phyloP scores from a whole-genome alignment of 1,284 basidiomycete genomes.

The Apiotrichum laibachii region DNA sequence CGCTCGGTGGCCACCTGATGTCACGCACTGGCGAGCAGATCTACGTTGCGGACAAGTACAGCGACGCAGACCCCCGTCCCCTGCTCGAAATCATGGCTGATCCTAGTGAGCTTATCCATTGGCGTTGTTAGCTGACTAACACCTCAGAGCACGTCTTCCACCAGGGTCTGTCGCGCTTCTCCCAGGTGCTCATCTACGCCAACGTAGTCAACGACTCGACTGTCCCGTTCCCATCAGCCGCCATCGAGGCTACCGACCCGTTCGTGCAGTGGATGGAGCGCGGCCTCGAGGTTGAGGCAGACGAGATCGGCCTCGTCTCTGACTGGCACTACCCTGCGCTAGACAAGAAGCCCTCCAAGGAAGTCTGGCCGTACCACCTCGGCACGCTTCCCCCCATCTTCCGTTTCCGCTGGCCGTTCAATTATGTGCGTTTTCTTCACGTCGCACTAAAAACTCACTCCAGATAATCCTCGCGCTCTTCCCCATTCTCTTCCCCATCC shows the following conservation, averaged over 20 bases:
- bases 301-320: conserved; percentile 29
- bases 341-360: conserved; percentile 17
- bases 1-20: conserved; percentile 69
- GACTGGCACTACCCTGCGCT: conserved; percentile 8
- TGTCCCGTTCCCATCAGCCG: conserved; percentile 76
- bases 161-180: conserved; percentile 68
- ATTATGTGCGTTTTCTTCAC: conserved; percentile 58
- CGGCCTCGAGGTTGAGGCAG: conserved; percentile 63
- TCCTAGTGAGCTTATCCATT: conserved; percentile 63
- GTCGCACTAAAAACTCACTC: conserved; percentile 4
- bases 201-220: conserved; percentile 77
- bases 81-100: conserved; percentile 82
- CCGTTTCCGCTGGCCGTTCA: conserved; percentile 66
- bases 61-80: conserved; percentile 61
- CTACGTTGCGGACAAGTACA: conserved; percentile 71
- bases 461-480: conserved; percentile 64
- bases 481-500: conserved; percentile 54
- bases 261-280: conserved; percentile 62
- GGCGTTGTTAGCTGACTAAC: background rate
- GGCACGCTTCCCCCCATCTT: conserved; percentile 62
- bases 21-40: conserved; percentile 82
- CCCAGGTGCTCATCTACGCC: conserved; percentile 73
- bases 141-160: conserved; percentile 68
- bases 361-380: conserved; percentile 30
- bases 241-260: conserved; percentile 67